phyloP scores from a whole-genome alignment of 2,329 filamentous ascomycete species.

The Dactylellina parvicollis region DNA sequence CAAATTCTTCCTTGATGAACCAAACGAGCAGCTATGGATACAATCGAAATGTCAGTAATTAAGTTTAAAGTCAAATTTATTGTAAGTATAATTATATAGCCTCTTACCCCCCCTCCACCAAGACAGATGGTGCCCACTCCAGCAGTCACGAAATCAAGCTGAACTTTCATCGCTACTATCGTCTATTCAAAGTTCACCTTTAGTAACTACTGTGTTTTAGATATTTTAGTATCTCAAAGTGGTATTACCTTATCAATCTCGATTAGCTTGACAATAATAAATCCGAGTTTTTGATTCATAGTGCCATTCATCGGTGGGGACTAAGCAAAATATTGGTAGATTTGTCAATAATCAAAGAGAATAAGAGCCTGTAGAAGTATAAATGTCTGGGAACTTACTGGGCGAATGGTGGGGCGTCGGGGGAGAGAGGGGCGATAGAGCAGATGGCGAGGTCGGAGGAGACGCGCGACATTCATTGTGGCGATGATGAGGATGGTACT shows the following conservation, averaged over 20 bases:
- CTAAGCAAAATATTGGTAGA: constrained; percentile 19
- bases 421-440: constrained; percentile 8
- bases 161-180: neutral
- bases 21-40: constrained; percentile 18
- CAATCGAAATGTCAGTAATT: constrained; percentile 6
- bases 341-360: constrained; percentile 10
- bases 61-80: constrained; percentile 12
- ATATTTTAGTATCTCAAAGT: constrained; percentile 20
- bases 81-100: constrained; percentile 8
- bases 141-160: neutral
- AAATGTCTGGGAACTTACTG: constrained; percentile 9
- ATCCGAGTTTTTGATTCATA: constrained; percentile 2
- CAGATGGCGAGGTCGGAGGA: constrained; percentile 18
- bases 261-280: neutral
- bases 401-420: neutral
- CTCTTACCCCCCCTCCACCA: constrained; percentile 13
- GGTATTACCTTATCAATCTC: constrained; percentile 24
- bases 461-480: constrained; percentile 19
- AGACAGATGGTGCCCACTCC: neutral
- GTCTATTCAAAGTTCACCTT: constrained; percentile 23
- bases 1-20: neutral
- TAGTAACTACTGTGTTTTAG: constrained; percentile 14
- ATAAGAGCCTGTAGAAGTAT: neutral
- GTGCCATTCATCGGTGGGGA: constrained; percentile 8
- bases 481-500: constrained; percentile 9